phyloP scores from a whole-genome alignment of 1,139 yeast genomes.

The Zygosaccharomyces sapae region DNA sequence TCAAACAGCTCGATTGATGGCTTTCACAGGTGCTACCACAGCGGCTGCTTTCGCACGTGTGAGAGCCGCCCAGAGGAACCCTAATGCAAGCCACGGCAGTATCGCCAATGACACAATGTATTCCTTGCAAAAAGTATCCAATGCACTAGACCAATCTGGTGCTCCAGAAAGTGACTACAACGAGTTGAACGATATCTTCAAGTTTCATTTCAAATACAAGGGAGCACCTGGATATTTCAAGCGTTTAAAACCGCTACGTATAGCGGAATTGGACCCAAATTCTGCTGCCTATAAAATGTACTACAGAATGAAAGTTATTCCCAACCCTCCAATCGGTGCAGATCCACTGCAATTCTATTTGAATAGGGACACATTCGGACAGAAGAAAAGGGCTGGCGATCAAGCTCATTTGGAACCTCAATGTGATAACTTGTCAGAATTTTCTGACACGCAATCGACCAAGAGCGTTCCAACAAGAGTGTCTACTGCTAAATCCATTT shows the following conservation, averaged over 20 bases:
- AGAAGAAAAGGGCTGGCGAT: conserved; percentile 1
- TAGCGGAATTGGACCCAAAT: conserved; percentile 7
- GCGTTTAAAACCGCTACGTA: conserved; percentile 8
- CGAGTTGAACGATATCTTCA: conserved; percentile 8
- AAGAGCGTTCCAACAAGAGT: background rate
- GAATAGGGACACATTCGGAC: background rate
- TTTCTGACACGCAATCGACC: background rate
- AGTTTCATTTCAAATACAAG: conserved; percentile 12
- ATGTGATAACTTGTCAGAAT: background rate
- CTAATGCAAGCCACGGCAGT: conserved; percentile 17
- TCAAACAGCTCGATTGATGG: conserved; percentile 6
- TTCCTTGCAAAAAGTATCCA: conserved; percentile 8
- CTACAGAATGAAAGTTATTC: conserved; percentile 10
- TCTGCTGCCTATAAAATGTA: conserved; percentile 14
- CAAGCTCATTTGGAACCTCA: background rate
- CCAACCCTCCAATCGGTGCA: conserved; percentile 9
- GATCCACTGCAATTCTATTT: conserved; percentile 3
- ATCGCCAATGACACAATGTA: conserved; percentile 14
- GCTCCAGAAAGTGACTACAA: conserved; percentile 8
- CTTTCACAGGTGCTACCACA: conserved; percentile 9
- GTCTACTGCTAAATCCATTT: conserved; percentile 3
- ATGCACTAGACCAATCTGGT: conserved; percentile 6
- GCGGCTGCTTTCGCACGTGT: conserved; percentile 13
- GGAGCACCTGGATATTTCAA: conserved; percentile 10
- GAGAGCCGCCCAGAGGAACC: conserved; percentile 6